Evolutionary conservation across 352 stramenopile species (phyloP), one percentile per base, ranked within the genome.

Genomic region (Globisporangium cylindrosporum): DNA sequence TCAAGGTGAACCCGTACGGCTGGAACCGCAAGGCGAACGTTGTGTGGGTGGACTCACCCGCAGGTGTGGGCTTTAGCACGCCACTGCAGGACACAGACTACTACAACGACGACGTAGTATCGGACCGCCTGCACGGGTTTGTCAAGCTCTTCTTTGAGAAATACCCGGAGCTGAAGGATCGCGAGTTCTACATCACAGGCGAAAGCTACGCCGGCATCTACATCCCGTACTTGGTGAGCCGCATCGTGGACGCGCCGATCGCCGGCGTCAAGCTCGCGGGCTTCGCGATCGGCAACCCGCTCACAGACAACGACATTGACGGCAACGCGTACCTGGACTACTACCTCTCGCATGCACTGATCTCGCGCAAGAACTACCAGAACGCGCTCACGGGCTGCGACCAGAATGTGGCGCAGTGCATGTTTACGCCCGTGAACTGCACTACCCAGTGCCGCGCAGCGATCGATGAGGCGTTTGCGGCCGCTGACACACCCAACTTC

Each of bases 191-290:
- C 75, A 88, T 95, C 51, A 88, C 86, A 14, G 87, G 87, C 14
- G 87, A 95, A 64, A 92, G 83, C 58, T 95, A 95, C 70, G 87
- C 87, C 2, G 91, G 91, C 1, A 89, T 96, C 73, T 97, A 98
- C 82, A 92, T 97, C 60, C 89, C 90, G 24, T 94, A 81, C 57
- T 71, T 97, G 0, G 82, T 94, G 9, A 71, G 92, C 61, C 66
- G 81, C 18, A 68, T 96, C 27, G 75, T 96, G 20, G 74, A 84
- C n/a, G 72, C 76, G 34, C 82, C 82, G 14, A 79, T 89, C 29
- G 43, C 71, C 25, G 75, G 66, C n/a, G 83, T 95, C 20, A 32
- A 61, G 18, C 22, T 53, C 22, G 46, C 46, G 15, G 46, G 46
- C 18, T 53, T 53, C 18, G 46, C 46, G 46, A 53, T 53, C 46